Percentiles rank a stretch among this genome's conserved stretches.
phyloP scores from a whole-genome alignment of 306 rosid genomes.

The Cicer arietinum region DNA sequence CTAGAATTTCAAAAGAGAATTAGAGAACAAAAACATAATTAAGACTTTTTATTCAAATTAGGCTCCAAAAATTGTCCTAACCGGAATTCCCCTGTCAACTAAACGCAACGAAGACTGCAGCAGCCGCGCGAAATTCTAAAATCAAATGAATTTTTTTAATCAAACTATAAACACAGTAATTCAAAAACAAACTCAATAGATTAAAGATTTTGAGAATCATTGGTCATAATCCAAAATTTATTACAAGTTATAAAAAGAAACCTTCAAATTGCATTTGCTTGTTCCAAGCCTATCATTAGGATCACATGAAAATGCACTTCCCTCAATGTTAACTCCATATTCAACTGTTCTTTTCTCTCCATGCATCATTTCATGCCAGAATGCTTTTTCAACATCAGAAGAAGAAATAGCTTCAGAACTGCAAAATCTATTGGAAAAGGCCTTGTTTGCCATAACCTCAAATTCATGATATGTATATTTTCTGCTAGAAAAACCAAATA shows the following conservation, averaged over 20 bases:
- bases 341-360: conserved; percentile 48
- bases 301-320: conserved; percentile 56
- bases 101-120: conserved; percentile 45
- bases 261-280: conserved; percentile 59
- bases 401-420: conserved; percentile 39
- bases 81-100: conserved; percentile 47
- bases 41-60: background rate
- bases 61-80: conserved; percentile 33
- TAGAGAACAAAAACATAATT: background rate
- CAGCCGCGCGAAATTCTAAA: conserved; percentile 45
- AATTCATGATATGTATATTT: conserved; percentile 39
- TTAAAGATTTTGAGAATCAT: background rate
- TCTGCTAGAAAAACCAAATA: conserved; percentile 13
- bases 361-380: conserved; percentile 50
- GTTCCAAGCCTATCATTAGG: conserved; percentile 49
- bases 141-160: conserved; percentile 15
- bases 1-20: conserved; percentile 34
- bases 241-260: background rate
- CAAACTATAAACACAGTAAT: background rate
- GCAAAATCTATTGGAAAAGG: conserved; percentile 34
- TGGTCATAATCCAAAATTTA: background rate
- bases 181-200: background rate
- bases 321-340: conserved; percentile 54
- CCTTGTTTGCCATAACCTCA: conserved; percentile 42
- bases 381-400: conserved; percentile 45